Evolutionary conservation across 169 alveolate genomes (phyloP).

Genomic region (Amoebophrya sp.): DNA sequence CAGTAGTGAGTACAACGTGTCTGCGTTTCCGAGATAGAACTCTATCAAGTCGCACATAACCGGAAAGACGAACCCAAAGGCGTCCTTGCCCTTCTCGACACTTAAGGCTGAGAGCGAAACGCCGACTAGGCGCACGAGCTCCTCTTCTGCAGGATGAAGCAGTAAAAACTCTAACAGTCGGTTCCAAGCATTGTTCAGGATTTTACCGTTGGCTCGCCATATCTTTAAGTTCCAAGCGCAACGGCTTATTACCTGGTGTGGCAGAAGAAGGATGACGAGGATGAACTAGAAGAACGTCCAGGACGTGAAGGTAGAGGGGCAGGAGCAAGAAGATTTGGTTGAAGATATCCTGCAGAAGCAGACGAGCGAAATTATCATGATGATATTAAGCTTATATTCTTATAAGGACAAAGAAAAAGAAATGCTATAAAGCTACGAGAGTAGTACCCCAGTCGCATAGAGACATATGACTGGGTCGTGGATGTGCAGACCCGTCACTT

Average conservation of each 20-base stretch:
- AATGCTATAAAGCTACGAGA: no score
- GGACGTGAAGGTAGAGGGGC: neutral
- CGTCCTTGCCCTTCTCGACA: neutral
- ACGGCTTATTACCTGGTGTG: neutral
- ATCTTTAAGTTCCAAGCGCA: conserved; percentile 14
- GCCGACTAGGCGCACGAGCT: neutral
- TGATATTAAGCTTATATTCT: no score
- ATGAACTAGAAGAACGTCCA: neutral
- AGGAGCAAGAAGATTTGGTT: no score
- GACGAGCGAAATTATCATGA: no score
- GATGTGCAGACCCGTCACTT: neutral
- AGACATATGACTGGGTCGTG: neutral
- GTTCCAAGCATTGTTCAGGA: neutral
- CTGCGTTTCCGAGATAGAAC: neutral
- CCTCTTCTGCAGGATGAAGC: neutral
- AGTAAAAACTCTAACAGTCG: neutral
- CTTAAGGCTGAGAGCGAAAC: neutral
- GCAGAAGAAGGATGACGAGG: neutral
- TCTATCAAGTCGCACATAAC: neutral
- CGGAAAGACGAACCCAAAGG: neutral
- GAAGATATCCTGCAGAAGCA: no score
- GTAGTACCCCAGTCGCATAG: neutral
- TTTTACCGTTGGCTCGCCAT: neutral
- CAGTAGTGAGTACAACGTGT: neutral
- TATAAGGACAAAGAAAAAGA: no score